Conservation (phyloP, 129 eudicot species). For the Flaveria ramosissima region DNA sequence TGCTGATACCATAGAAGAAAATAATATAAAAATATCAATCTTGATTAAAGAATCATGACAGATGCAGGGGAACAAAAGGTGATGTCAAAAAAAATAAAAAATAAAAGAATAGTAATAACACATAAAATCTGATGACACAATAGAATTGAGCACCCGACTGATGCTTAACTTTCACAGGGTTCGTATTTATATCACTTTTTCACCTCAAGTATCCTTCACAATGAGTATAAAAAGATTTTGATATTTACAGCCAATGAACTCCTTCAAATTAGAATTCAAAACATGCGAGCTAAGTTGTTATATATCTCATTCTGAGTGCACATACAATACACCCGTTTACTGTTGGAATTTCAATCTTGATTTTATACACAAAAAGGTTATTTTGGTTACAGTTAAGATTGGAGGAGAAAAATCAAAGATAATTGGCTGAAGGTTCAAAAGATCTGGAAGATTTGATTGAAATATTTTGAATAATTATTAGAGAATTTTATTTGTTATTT, state of each 20-base stretch:
- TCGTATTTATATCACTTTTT: background rate
- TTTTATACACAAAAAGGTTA: too few species aligned
- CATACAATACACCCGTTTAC: background rate
- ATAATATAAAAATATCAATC: background rate
- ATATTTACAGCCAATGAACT: background rate
- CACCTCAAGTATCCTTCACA: background rate
- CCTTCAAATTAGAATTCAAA: background rate
- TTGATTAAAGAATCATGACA: background rate
- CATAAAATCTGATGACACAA: background rate
- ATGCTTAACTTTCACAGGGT: background rate
- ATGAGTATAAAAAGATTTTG: background rate
- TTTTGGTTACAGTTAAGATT: too few species aligned
- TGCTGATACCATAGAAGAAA: conserved; percentile 50
- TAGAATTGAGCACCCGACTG: background rate
- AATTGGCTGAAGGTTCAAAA: too few species aligned
- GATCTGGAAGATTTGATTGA: too few species aligned
- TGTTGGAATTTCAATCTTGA: too few species aligned
- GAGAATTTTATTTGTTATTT: too few species aligned
- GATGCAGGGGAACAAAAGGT: background rate
- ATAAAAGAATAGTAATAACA: background rate
- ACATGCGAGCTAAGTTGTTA: background rate
- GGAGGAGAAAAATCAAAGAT: too few species aligned
- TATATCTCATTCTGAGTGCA: background rate
- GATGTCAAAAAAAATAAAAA: background rate
- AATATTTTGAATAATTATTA: too few species aligned